A percentile compares a stretch with the other conserved stretches of the same genome.
Evolutionary conservation across 768 basidiomycete species (phyloP).

Genomic region (Paxillus ammoniavirescens): DNA sequence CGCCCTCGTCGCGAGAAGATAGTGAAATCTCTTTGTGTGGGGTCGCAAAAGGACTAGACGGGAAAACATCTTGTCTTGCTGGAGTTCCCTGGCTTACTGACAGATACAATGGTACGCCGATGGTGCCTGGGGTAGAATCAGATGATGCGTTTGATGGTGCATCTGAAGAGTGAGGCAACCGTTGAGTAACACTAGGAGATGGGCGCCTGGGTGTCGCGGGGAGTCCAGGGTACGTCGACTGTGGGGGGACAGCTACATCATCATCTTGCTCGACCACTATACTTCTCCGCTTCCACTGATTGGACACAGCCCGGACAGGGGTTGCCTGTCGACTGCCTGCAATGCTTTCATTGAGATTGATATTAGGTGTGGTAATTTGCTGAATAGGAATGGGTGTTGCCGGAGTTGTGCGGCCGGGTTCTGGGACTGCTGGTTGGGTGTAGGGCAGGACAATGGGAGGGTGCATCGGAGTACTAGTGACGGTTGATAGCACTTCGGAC

Average conservation of each 20-base stretch:
- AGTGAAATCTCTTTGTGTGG: conserved; percentile 63
- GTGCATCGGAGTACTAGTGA: conserved; percentile 61
- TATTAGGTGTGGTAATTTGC: conserved; percentile 24
- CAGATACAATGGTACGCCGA: conserved; percentile 50
- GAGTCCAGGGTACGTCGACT: conserved; percentile 36
- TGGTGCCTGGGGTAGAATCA: conserved; percentile 41
- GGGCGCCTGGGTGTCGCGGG: conserved; percentile 43
- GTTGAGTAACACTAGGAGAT: conserved; percentile 30
- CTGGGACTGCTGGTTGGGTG: conserved; percentile 31
- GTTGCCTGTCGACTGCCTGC: conserved; percentile 32
- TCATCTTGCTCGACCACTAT: conserved; percentile 72
- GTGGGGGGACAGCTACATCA: conserved; percentile 46
- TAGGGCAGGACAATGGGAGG: conserved; percentile 50
- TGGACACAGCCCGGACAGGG: conserved; percentile 34
- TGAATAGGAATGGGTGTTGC: conserved; percentile 30
- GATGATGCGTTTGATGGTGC: conserved; percentile 47
- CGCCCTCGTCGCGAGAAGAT: conserved; percentile 52
- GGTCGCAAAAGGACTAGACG: conserved; percentile 70
- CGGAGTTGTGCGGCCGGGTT: conserved; percentile 26
- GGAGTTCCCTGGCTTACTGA: conserved; percentile 42
- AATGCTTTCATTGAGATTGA: conserved; percentile 29
- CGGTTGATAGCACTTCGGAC: conserved; percentile 36
- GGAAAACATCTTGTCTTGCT: conserved; percentile 58
- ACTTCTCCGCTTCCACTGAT: conserved; percentile 53
- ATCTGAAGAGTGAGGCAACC: conserved; percentile 51